Conservation (phyloP, 2,329 filamentous ascomycete genomes). For the Fusarium hainanense region DNA sequence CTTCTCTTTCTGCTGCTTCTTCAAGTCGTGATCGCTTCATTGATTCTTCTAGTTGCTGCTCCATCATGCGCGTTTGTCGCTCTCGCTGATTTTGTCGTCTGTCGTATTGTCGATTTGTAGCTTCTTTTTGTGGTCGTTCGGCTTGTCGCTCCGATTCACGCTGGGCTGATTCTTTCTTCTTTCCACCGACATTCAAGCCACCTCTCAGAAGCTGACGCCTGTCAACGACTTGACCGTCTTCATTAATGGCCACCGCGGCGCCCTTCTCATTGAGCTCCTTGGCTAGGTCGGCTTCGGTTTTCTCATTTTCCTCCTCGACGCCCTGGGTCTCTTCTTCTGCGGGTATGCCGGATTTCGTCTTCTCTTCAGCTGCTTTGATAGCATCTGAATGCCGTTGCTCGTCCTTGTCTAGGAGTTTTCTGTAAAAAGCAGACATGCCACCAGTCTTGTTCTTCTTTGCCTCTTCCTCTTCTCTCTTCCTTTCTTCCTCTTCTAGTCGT, state of each 20-base stretch:
- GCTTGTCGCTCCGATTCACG: slow-evolving; percentile 39
- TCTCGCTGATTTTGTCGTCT: slow-evolving; percentile 76
- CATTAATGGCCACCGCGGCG: slow-evolving; percentile 75
- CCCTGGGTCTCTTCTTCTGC: slow-evolving; percentile 52
- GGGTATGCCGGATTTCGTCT: slow-evolving; percentile 55
- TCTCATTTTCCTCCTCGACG: slow-evolving; percentile 66
- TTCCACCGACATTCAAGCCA: slow-evolving; percentile 77
- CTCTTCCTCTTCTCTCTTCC: slow-evolving; percentile 70
- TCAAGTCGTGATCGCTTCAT: slow-evolving; percentile 79
- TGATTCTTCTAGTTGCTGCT: slow-evolving; percentile 78
- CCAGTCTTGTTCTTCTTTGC: slow-evolving; percentile 69
- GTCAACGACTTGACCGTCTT: slow-evolving; percentile 85
- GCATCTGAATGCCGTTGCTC: slow-evolving; percentile 77
- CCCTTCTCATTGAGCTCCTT: slow-evolving; percentile 72
- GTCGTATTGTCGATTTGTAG: slow-evolving; percentile 56
- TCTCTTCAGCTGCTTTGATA: slow-evolving; percentile 73
- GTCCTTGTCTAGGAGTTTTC: slow-evolving; percentile 75
- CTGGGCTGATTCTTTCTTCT: slow-evolving; percentile 63
- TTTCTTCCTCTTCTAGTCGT: slow-evolving; percentile 77
- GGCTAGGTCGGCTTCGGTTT: slow-evolving; percentile 72
- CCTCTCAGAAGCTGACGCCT: slow-evolving; percentile 82
- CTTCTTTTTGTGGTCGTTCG: slow-evolving; percentile 50
- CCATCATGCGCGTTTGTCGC: slow-evolving; percentile 81
- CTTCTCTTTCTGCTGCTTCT: slow-evolving; percentile 70
- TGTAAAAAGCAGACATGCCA: slow-evolving; percentile 85